A percentile compares a stretch with the other conserved stretches of the same genome.
phyloP scores from a whole-genome alignment of 306 rosid species.

The Hylodesmum podocarpum region DNA sequence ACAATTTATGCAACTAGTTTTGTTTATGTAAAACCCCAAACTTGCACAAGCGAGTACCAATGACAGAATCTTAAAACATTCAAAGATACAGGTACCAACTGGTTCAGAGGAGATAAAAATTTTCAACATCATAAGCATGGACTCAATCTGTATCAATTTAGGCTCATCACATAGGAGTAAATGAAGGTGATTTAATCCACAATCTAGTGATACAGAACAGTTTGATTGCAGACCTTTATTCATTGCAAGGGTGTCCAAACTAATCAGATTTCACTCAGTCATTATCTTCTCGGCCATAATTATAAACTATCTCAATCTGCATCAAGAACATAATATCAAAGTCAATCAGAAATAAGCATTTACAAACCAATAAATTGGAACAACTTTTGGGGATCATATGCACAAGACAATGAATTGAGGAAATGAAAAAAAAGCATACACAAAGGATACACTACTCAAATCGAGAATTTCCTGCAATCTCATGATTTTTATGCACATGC shows the following conservation, averaged over 20 bases:
- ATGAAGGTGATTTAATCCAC: conserved; percentile 8
- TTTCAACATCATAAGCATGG: conserved; percentile 37
- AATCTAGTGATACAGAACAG: conserved; percentile 21
- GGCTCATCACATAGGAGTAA: neutral
- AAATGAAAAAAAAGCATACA: neutral
- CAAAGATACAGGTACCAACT: neutral
- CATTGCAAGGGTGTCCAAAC: conserved; percentile 28
- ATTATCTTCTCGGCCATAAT: conserved; percentile 86
- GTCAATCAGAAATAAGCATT: conserved; percentile 27
- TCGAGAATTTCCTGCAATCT: neutral
- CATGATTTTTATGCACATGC: neutral
- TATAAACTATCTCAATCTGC: conserved; percentile 83
- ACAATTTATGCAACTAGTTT: neutral
- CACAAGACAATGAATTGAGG: neutral
- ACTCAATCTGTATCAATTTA: conserved; percentile 38
- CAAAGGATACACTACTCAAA: neutral
- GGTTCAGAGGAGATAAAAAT: neutral
- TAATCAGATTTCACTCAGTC: conserved; percentile 50
- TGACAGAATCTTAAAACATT: neutral
- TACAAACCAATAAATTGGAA: neutral
- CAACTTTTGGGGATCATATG: neutral
- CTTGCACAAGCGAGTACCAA: neutral
- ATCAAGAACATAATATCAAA: conserved; percentile 22
- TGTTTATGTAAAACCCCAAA: neutral
- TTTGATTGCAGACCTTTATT: conserved; percentile 57